phyloP scores from a whole-genome alignment of 371 early-diverging fungal genomes.

The Mortierella polycephala region DNA sequence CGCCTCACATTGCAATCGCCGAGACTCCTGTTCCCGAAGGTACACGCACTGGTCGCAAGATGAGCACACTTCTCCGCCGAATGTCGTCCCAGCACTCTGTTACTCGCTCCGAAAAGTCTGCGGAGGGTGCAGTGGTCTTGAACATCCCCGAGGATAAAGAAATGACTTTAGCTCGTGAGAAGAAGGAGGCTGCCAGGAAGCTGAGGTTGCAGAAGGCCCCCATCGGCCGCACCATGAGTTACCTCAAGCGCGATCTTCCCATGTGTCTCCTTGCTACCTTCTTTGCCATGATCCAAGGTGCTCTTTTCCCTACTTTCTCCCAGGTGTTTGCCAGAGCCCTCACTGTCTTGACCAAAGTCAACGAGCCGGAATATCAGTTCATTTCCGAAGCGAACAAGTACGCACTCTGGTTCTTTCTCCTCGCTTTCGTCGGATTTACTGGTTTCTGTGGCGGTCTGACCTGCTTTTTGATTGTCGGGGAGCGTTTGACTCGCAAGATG shows the following conservation, averaged over 20 bases:
- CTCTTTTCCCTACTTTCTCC: conserved; percentile 78
- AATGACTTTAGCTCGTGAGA: conserved; percentile 30
- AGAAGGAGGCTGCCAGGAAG: conserved; percentile 58
- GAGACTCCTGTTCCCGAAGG: conserved; percentile 28
- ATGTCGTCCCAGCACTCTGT: conserved; percentile 47
- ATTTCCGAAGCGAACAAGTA: conserved; percentile 40
- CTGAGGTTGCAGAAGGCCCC: conserved; percentile 63
- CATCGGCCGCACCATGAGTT: conserved; percentile 48
- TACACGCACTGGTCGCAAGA: conserved; percentile 31
- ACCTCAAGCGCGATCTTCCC: conserved; percentile 54
- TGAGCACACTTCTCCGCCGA: conserved; percentile 40
- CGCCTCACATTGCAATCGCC: conserved; percentile 37
- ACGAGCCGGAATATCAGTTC: conserved; percentile 44
- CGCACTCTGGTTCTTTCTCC: conserved; percentile 73
- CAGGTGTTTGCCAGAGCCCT: conserved; percentile 55
- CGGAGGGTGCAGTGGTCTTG: conserved; percentile 14
- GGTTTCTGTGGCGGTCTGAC: conserved; percentile 44
- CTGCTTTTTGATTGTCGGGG: conserved; percentile 38
- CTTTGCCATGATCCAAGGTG: conserved; percentile 61
- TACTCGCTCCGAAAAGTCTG: conserved; percentile 40
- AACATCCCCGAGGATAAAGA: conserved; percentile 26
- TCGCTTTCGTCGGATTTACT: conserved; percentile 84
- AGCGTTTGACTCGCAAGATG: conserved; percentile 45
- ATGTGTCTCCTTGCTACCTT: conserved; percentile 54
- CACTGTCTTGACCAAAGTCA: conserved; percentile 17